Evolutionary conservation across 345 rosid genomes (phyloP).

Genomic region (Boechera stricta): DNA sequence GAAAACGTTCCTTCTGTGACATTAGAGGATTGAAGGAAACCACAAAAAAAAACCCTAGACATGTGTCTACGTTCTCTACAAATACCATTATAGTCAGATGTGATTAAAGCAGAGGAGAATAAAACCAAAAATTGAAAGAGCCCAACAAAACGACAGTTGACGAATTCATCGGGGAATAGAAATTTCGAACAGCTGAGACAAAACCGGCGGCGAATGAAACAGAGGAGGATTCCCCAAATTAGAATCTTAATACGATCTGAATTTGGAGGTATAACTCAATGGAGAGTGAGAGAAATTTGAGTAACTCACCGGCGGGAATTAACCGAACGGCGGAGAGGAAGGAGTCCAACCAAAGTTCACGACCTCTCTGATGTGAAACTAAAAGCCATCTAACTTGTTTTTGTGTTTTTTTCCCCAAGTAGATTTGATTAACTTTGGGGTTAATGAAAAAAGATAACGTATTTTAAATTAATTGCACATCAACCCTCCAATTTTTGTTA

Average conservation of each 20-base stretch:
- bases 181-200: not conserved
- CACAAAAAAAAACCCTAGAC: slow-evolving; percentile 13
- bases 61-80: slow-evolving; percentile 20
- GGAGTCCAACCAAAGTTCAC: slow-evolving; percentile 18
- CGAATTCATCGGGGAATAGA: not conserved
- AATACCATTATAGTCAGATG: not conserved
- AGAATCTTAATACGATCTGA: not conserved
- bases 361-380: slow-evolving; percentile 19
- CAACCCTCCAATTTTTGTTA: slow-evolving; percentile 29
- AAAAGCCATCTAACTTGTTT: not conserved
- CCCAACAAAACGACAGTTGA: not conserved
- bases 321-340: slow-evolving; percentile 15
- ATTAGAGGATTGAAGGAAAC: slow-evolving; percentile 5
- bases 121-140: not conserved
- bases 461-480: slow-evolving; percentile 21
- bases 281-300: not conserved
- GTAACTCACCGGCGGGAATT: slow-evolving; percentile 21
- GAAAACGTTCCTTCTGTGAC: not conserved
- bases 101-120: not conserved
- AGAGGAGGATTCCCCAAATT: not conserved
- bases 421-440: not conserved
- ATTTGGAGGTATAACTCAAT: not conserved
- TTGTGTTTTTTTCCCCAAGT: not conserved
- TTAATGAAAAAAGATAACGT: not conserved
- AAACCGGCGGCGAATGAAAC: not conserved